These are phyloP conservation scores for Candida glucosophila DNA, from an alignment of 1,139 yeast genomes.

Conservation along the genomic window DNA sequence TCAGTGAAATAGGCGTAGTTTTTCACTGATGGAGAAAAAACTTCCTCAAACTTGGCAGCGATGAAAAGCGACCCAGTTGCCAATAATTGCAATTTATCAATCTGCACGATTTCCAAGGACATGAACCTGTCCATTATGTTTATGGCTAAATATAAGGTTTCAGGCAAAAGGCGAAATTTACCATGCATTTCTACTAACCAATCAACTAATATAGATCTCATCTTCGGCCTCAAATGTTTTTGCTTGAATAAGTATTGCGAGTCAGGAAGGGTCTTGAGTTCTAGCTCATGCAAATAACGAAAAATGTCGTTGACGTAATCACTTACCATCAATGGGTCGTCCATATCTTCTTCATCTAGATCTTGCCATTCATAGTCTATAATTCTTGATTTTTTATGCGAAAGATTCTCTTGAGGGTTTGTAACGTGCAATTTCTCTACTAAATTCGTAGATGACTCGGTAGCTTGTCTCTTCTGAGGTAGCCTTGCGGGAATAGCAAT, in stretches of 20 bases:
- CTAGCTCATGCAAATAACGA: slow-evolving; percentile 67
- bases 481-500: slow-evolving; percentile 30
- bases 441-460: slow-evolving; percentile 43
- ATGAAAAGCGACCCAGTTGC: slow-evolving; percentile 88
- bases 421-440: slow-evolving; percentile 32
- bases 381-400: slow-evolving; percentile 25
- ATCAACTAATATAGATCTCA: slow-evolving; percentile 85
- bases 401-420: slow-evolving; percentile 10
- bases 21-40: slow-evolving; percentile 79
- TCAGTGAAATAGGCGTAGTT: slow-evolving; percentile 88
- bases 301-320: slow-evolving; percentile 89
- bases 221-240: slow-evolving; percentile 68
- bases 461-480: slow-evolving; percentile 50
- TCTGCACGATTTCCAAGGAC: slow-evolving; percentile 70
- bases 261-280: slow-evolving; percentile 70
- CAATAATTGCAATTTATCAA: slow-evolving; percentile 77
- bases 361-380: slow-evolving; percentile 75
- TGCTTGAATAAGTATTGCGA: slow-evolving; percentile 68
- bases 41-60: slow-evolving; percentile 95
- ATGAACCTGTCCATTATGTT: slow-evolving; percentile 89
- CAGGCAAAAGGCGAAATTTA: slow-evolving; percentile 81
- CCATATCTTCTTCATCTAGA: slow-evolving; percentile 80
- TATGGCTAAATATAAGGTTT: slow-evolving; percentile 80
- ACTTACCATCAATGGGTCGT: slow-evolving; percentile 91
- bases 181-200: slow-evolving; percentile 94